A percentile compares a stretch with the other conserved stretches of the same genome.
Evolutionary conservation across 1,139 yeast genomes (phyloP).

Genomic region (Petasospora fabianii): DNA sequence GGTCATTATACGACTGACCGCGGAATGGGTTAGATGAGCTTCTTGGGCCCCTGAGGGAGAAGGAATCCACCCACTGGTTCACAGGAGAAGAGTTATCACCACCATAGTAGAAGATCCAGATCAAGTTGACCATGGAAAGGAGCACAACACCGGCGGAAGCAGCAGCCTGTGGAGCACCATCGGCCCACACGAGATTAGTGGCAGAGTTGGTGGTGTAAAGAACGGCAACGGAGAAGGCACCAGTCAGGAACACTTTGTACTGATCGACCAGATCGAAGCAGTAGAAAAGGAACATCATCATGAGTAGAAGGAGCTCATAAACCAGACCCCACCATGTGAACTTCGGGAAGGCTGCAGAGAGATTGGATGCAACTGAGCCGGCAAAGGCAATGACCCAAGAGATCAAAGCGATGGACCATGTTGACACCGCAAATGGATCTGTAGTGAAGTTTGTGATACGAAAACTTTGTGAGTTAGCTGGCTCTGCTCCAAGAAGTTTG

Average conservation of each 20-base stretch:
- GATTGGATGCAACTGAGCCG: slow-evolving; percentile 69
- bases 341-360: slow-evolving; percentile 54
- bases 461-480: slow-evolving; percentile 4
- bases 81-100: slow-evolving; percentile 77
- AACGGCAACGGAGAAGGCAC: slow-evolving; percentile 48
- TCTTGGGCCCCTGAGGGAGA: slow-evolving; percentile 43
- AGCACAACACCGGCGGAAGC: slow-evolving; percentile 92
- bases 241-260: slow-evolving; percentile 47
- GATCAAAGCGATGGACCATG: slow-evolving; percentile 57
- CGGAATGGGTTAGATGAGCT: slow-evolving; percentile 30
- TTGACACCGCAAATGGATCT: slow-evolving; percentile 70
- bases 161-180: slow-evolving; percentile 66
- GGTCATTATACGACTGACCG: slow-evolving; percentile 28
- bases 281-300: slow-evolving; percentile 55
- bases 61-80: slow-evolving; percentile 82
- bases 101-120: slow-evolving; percentile 86
- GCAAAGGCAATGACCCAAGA: slow-evolving; percentile 86
- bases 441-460: slow-evolving; percentile 50
- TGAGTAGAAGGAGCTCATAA: slow-evolving; percentile 62
- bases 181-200: slow-evolving; percentile 70
- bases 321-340: slow-evolving; percentile 99
- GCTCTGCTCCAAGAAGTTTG: not conserved
- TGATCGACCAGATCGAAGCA: slow-evolving; percentile 66
- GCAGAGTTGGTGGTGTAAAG: slow-evolving; percentile 81
- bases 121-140: slow-evolving; percentile 70